Conservation (phyloP, 176 grass and related monocot genomes). For the Cenchrus americanus region DNA sequence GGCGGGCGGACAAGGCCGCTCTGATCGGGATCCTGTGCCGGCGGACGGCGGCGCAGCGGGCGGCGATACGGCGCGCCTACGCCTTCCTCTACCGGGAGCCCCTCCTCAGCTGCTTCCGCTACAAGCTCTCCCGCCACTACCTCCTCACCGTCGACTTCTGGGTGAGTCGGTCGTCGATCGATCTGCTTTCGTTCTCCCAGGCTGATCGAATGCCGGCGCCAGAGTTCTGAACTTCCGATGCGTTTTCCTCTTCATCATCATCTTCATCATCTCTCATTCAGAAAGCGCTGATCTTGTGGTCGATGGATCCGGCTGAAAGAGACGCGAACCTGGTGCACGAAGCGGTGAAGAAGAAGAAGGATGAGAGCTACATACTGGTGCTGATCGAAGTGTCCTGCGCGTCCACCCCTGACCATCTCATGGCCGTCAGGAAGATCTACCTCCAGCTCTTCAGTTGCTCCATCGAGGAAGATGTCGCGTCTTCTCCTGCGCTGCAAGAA, state of each 20-base stretch:
- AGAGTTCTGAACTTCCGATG: not conserved
- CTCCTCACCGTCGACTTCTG: constrained; percentile 64
- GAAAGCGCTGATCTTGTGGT: constrained; percentile 77
- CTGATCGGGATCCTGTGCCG: constrained; percentile 55
- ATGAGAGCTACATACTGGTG: constrained; percentile 41
- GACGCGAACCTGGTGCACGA: constrained; percentile 78
- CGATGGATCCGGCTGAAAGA: constrained; percentile 76
- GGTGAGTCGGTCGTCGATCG: constrained; percentile 26
- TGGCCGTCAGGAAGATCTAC: constrained; percentile 65
- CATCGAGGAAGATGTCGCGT: constrained; percentile 71
- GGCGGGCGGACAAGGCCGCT: constrained; percentile 68
- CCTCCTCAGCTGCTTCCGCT: constrained; percentile 64
- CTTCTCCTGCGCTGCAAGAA: constrained; percentile 39
- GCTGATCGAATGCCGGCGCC: not conserved
- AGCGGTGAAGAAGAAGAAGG: constrained; percentile 59
- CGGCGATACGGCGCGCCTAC: constrained; percentile 65
- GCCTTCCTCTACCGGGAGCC: constrained; percentile 65
- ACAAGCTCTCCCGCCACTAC: constrained; percentile 49
- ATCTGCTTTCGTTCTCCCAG: not conserved
- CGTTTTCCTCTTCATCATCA: not conserved
- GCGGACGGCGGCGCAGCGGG: constrained; percentile 61
- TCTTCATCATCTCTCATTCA: not conserved
- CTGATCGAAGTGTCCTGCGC: constrained; percentile 74
- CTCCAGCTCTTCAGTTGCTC: constrained; percentile 65
- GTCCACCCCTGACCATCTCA: constrained; percentile 69